These are phyloP conservation scores for Naganishia randhawae DNA, from an alignment of 768 basidiomycete genomes.

Conservation along the genomic window DNA sequence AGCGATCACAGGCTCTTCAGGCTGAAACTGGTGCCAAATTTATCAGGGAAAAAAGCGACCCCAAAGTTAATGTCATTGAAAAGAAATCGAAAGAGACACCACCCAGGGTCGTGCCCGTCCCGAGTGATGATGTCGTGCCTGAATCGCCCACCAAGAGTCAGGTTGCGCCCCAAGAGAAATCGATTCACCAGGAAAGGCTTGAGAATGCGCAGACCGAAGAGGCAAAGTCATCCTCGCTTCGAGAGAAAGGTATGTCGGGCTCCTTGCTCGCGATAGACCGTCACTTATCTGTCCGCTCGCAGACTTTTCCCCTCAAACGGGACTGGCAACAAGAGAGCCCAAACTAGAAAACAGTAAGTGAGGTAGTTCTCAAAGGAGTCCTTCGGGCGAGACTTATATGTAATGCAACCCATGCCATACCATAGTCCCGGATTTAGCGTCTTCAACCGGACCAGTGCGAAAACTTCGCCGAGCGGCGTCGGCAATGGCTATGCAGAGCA, in stretches of 20 bases:
- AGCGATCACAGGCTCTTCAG: constrained; percentile 14
- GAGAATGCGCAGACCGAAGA: not conserved
- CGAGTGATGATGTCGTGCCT: not conserved
- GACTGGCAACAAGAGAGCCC: not conserved
- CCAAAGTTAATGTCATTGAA: not conserved
- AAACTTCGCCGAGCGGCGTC: constrained; percentile 25
- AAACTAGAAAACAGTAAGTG: not conserved
- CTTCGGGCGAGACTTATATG: not conserved
- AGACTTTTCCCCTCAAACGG: not conserved
- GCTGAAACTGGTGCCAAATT: constrained; percentile 17
- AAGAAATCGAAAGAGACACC: not conserved
- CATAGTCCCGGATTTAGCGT: not conserved
- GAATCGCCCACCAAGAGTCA: not conserved
- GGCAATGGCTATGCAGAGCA: constrained; percentile 9
- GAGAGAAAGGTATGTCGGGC: not conserved
- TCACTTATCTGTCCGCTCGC: not conserved
- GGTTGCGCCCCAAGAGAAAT: not conserved
- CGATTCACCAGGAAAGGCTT: not conserved
- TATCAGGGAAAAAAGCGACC: not conserved
- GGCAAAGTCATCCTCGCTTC: not conserved
- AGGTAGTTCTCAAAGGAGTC: not conserved
- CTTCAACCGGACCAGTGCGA: not conserved
- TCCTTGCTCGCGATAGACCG: not conserved
- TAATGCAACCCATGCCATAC: not conserved
- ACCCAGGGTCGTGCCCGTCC: not conserved